A percentile compares a stretch with the other conserved stretches of the same genome.
These are phyloP conservation scores for Gelatoporia subvermispora DNA, from an alignment of 768 basidiomycete genomes.

Conservation along the genomic window DNA sequence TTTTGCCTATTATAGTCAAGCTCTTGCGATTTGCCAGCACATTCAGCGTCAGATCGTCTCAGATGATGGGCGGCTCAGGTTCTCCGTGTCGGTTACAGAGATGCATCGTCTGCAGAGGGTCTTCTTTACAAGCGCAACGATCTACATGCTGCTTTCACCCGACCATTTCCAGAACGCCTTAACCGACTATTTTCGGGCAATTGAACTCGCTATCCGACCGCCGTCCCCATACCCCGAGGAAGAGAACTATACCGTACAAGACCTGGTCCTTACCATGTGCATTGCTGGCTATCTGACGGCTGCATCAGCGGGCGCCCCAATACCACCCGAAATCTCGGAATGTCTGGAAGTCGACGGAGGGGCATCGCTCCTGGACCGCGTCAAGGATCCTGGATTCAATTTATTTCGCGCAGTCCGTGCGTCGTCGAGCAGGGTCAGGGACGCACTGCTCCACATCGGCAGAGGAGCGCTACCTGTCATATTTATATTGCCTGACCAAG, in stretches of 20 bases:
- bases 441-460: constrained; percentile 28
- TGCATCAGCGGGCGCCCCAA: constrained; percentile 17
- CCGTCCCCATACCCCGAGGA: constrained; percentile 16
- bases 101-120: constrained; percentile 42
- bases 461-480: constrained; percentile 37
- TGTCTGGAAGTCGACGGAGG: constrained; percentile 18
- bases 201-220: constrained; percentile 38
- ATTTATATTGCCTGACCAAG: constrained; percentile 37
- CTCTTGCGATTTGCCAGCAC: constrained; percentile 29
- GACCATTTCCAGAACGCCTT: constrained; percentile 25
- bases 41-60: constrained; percentile 25
- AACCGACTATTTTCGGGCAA: constrained; percentile 34
- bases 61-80: constrained; percentile 16
- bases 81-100: constrained; percentile 25
- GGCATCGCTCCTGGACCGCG: constrained; percentile 16
- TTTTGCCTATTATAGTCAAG: constrained; percentile 20
- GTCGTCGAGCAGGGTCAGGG: constrained; percentile 29
- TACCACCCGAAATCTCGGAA: constrained; percentile 18
- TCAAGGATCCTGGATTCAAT: constrained; percentile 32
- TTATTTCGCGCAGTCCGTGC: constrained; percentile 30
- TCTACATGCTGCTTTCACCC: constrained; percentile 28
- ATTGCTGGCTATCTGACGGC: constrained; percentile 29
- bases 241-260: constrained; percentile 28
- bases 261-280: constrained; percentile 36
- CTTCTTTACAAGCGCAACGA: constrained; percentile 36